These are phyloP conservation scores for Abrus pulchellus DNA, from an alignment of 306 rosid genomes.

Conservation along the genomic window DNA sequence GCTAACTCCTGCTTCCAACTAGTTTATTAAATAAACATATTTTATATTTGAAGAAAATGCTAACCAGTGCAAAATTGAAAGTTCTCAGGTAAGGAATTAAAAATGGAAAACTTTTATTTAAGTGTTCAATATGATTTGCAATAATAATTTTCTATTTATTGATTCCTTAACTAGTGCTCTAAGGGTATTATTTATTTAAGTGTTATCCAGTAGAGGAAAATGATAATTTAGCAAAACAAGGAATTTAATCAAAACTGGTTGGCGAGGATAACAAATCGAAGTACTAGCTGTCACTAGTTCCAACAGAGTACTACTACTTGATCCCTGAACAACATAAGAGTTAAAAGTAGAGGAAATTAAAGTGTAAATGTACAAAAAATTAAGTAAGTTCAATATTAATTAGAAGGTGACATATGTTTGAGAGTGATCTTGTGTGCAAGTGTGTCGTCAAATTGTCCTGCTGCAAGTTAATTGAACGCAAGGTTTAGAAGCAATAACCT, in stretches of 20 bases:
- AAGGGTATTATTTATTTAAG: too few species aligned
- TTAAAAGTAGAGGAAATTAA: background rate
- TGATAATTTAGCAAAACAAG: background rate
- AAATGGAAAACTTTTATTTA: too few species aligned
- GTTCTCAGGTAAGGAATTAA: too few species aligned
- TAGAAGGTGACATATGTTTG: background rate
- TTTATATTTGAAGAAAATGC: too few species aligned
- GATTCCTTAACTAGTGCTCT: too few species aligned
- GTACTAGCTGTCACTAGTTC: background rate
- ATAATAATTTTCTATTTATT: too few species aligned
- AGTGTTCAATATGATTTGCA: too few species aligned
- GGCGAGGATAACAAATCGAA: too few species aligned
- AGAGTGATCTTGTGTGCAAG: slow-evolving; percentile 1
- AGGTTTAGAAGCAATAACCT: background rate
- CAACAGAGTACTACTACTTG: background rate
- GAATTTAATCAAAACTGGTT: too few species aligned
- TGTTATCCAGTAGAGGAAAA: background rate
- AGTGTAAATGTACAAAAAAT: background rate
- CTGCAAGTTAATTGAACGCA: background rate
- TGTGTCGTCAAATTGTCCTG: background rate
- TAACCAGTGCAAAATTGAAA: too few species aligned
- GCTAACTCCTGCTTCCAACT: background rate
- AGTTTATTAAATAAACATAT: background rate
- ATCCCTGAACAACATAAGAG: too few species aligned
- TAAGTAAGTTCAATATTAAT: background rate